Conservation (phyloP, 805 yeast genomes). For the Candida alai region DNA sequence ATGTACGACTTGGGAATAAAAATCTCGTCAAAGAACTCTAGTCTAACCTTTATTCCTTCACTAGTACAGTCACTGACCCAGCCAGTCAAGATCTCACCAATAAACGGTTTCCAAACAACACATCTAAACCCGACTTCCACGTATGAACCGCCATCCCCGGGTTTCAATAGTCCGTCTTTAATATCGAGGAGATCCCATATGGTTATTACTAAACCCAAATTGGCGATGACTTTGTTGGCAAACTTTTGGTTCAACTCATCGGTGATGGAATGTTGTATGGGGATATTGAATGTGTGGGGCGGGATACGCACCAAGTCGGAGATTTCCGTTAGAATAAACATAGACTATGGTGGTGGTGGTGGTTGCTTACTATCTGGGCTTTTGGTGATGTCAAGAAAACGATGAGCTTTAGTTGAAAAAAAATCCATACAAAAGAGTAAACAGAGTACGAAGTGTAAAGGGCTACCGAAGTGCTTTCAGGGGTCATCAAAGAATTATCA, state of each 20-base stretch:
- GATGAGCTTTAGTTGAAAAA: too few relatives aligned
- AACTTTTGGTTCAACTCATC: constrained; percentile 82
- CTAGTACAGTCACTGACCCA: constrained; percentile 86
- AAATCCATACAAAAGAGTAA: too few relatives aligned
- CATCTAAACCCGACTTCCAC: constrained; percentile 72
- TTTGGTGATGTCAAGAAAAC: too few relatives aligned
- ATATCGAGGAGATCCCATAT: constrained; percentile 80
- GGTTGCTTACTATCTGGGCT: not conserved
- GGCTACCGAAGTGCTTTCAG: too few relatives aligned
- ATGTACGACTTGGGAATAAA: constrained; percentile 80
- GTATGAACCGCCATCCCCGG: constrained; percentile 91
- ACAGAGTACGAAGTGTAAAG: too few relatives aligned
- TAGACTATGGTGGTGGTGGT: constrained; percentile 22
- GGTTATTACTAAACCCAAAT: constrained; percentile 78
- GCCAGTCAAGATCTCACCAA: constrained; percentile 89
- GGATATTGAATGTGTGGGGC: constrained; percentile 75
- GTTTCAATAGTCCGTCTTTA: constrained; percentile 84
- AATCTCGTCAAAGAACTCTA: constrained; percentile 90
- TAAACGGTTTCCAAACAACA: constrained; percentile 87
- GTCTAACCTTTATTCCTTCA: constrained; percentile 80
- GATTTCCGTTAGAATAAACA: constrained; percentile 82
- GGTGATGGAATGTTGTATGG: constrained; percentile 66
- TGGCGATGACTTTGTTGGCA: constrained; percentile 79
- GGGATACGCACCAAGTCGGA: constrained; percentile 85
- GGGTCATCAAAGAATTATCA: too few relatives aligned